Evolutionary conservation across 2,329 filamentous ascomycete genomes (phyloP), one percentile per base, ranked within the genome.

Genomic region (Botrytis fragariae): DNA sequence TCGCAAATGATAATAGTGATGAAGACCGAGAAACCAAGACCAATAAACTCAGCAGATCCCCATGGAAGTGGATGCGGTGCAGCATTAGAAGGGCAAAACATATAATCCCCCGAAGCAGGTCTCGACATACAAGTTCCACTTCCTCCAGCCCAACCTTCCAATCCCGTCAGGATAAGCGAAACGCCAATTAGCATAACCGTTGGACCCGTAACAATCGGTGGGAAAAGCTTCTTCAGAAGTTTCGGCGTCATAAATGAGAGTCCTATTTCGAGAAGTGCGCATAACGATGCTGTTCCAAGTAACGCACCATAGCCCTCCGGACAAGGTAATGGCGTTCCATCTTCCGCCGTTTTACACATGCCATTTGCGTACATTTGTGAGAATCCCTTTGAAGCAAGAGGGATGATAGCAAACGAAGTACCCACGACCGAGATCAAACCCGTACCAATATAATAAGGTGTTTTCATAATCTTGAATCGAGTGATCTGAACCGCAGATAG

Each of bases 371-470:
- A 95, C 92, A 95, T 95, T 80, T 95, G 92, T 3, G 85, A 81
- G 60, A 96, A 88, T 6, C 90, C 92, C 64, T 92, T 91, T 45
- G 87, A 87, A 1, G 92, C 92, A 39, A 94, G 89, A 5, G 91
- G 88, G 74, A 95, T 93, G 74, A 92, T 91, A 63, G 91, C 87
- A 80, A 95, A 95, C 0, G 92, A 93, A 25, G 93, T 91, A 25
- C 92, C 92, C 5, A 94, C 92, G 5, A 94, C 93, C 0, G 91
- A 93, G 73, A 96, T 90, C 37, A 96, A 83, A 3, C 93, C 93
- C 0, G 93, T 96, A 18, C 93, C 92, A 74, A 94, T 83, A 76
- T 89, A 93, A 81, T 94, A 94, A 82, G 85, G 85, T 0, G 93
- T 93, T 76, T 87, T 88, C 76, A 86, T 88, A 77, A 96, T 89